These are phyloP conservation scores for Thielaviopsis musarum DNA, from an alignment of 2,329 filamentous ascomycete genomes.

Conservation along the genomic window DNA sequence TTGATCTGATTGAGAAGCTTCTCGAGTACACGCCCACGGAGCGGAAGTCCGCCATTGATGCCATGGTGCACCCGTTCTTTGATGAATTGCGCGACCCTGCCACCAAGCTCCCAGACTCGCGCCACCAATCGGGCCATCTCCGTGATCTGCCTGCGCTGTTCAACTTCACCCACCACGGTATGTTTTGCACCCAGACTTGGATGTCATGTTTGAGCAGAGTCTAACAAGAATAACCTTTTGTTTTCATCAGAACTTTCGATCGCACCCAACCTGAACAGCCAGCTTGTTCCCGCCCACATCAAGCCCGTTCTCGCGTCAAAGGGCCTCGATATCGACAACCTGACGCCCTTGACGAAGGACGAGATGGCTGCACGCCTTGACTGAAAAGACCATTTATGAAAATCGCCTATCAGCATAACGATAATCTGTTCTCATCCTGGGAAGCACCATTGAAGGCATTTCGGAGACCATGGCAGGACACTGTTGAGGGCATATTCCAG, in stretches of 20 bases:
- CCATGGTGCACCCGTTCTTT: slow-evolving; percentile 98
- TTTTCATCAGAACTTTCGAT: slow-evolving; percentile 73
- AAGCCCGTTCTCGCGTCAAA: slow-evolving; percentile 54
- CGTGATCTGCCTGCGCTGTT: slow-evolving; percentile 79
- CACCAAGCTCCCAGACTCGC: slow-evolving; percentile 84
- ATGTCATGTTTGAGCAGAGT: background rate
- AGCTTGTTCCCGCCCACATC: slow-evolving; percentile 74
- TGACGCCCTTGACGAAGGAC: slow-evolving; percentile 78
- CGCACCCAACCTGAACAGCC: slow-evolving; percentile 67
- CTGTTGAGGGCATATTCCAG: background rate
- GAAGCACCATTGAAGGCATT: background rate
- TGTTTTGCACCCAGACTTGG: slow-evolving; percentile 19
- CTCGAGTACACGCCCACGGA: slow-evolving; percentile 97
- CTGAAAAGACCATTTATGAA: slow-evolving; percentile 32
- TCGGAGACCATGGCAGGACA: background rate
- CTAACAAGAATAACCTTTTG: slow-evolving; percentile 14
- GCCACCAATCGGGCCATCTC: slow-evolving; percentile 63
- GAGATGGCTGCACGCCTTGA: slow-evolving; percentile 98
- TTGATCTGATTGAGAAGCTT: slow-evolving; percentile 84
- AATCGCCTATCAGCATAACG: background rate
- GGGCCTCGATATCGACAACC: slow-evolving; percentile 84
- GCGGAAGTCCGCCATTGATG: slow-evolving; percentile 80
- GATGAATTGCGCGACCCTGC: slow-evolving; percentile 86
- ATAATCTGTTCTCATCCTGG: background rate
- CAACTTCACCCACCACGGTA: slow-evolving; percentile 88